A percentile compares a stretch with the other conserved stretches of the same genome.
phyloP scores from a whole-genome alignment of 129 eudicot species.

The Flaveria robusta region DNA sequence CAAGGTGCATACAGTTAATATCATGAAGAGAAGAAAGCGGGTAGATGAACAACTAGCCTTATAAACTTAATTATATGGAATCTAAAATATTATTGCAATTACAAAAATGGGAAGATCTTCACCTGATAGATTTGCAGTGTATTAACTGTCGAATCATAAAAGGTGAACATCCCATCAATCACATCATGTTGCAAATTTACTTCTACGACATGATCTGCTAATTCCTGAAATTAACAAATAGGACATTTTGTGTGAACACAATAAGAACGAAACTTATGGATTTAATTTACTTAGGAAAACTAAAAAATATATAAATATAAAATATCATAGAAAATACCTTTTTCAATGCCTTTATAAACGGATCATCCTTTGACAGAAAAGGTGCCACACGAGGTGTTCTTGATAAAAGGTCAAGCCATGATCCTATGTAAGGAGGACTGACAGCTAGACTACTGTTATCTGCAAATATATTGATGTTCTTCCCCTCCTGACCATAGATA shows the following conservation, averaged over 20 bases:
- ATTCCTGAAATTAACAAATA: slow-evolving; percentile 55
- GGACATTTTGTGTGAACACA: not conserved
- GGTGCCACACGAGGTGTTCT: slow-evolving; percentile 93
- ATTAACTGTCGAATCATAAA: slow-evolving; percentile 75
- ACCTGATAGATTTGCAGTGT: slow-evolving; percentile 92
- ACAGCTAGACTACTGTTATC: slow-evolving; percentile 78
- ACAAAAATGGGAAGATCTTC: not conserved
- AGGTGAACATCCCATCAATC: slow-evolving; percentile 83
- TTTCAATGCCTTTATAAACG: slow-evolving; percentile 69
- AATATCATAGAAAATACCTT: slow-evolving; percentile 45
- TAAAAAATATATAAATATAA: not conserved
- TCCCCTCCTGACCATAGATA: slow-evolving; percentile 77
- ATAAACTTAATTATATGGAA: not conserved
- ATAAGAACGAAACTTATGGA: not conserved
- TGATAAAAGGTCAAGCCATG: slow-evolving; percentile 85
- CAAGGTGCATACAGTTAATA: slow-evolving; percentile 4
- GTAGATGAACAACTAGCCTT: too few species aligned
- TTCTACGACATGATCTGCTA: slow-evolving; percentile 78
- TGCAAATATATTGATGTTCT: slow-evolving; percentile 67
- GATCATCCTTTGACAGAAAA: slow-evolving; percentile 72
- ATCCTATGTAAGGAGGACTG: slow-evolving; percentile 68
- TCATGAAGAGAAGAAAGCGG: not conserved
- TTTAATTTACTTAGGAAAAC: not conserved
- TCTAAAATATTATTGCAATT: not conserved
- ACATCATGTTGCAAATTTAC: slow-evolving; percentile 85